These are phyloP conservation scores for Gyrodon lividus DNA, from an alignment of 768 basidiomycete species.

Conservation along the genomic window DNA sequence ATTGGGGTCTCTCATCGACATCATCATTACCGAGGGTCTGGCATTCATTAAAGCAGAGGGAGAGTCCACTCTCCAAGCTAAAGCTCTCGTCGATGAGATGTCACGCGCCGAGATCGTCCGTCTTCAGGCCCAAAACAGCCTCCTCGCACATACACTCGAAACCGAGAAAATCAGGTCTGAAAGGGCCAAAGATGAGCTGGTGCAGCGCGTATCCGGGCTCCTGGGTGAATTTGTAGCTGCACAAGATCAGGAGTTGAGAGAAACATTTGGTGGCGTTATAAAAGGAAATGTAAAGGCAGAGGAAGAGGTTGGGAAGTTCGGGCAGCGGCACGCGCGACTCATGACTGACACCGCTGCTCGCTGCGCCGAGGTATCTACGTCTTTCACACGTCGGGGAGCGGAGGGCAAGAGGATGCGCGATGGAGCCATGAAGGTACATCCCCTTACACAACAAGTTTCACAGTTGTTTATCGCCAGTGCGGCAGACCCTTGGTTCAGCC, in stretches of 20 bases:
- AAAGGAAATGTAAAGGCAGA: constrained; percentile 57
- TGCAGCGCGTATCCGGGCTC: constrained; percentile 72
- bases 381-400: constrained; percentile 44
- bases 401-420: constrained; percentile 58
- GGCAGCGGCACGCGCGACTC: constrained; percentile 47
- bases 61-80: constrained; percentile 48
- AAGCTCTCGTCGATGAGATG: constrained; percentile 45
- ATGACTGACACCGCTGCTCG: constrained; percentile 41
- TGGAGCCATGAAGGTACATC: constrained; percentile 55
- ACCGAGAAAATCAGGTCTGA: constrained; percentile 66
- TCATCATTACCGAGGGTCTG: constrained; percentile 55
- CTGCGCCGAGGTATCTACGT: constrained; percentile 41
- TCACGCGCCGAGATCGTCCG: constrained; percentile 54
- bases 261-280: constrained; percentile 52
- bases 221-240: constrained; percentile 68
- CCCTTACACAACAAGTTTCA: not conserved
- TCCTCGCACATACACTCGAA: constrained; percentile 58
- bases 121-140: constrained; percentile 69
- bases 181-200: constrained; percentile 66
- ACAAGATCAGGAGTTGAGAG: constrained; percentile 63
- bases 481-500: constrained; percentile 42
- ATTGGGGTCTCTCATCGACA: constrained; percentile 60
- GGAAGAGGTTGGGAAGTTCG: constrained; percentile 46
- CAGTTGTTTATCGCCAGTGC: constrained; percentile 11
- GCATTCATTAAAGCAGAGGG: constrained; percentile 57